Evolutionary conservation across 371 early-diverging fungal genomes (phyloP), one percentile per base, ranked within the genome.

Genomic region (Parasitella parasitica): DNA sequence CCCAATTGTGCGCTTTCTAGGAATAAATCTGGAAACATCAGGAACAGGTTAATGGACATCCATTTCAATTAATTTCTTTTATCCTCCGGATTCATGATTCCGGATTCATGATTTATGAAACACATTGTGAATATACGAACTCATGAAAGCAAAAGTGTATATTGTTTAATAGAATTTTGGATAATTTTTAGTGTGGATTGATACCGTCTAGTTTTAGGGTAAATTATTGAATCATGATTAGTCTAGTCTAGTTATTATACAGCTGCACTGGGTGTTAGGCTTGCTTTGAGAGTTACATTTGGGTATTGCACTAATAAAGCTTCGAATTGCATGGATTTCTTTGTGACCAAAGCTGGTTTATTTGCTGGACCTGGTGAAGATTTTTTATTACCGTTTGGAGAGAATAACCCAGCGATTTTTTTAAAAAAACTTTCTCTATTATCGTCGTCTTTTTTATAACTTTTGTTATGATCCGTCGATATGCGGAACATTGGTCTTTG

Each of bases 311-410:
- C 59, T 16, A 59, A 26, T 6, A 59, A 50, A 20, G 59, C 59
- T 59, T 59, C 51, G 12, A 59, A 59, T 50, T 50, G 38, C n/a
- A 59, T 24, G 4, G 59, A 59, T 18, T 59, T 59, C 18, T 50
- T n/a, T n/a, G 59, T 50, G 5, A 34, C 13, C 6, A 51, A n/a
- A 1, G 18, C 27, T 30, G 30, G 15, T 30, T 28, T 51, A 9
- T 46, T 41, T 57, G 20, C 46, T 0, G 13, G 20, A 22, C 22
- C 11, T 3, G 24, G 13, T 5, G 46, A 24, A 13, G 24, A 46
- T 24, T 46, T 46, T 11, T 22, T 24, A 46, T 24, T 46, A 6
- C 46, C 46, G 4, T 24, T 46, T 2, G 24, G 1, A 22, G 46
- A 13, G 13, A 46, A 24, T 24, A 46, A 22, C 11, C 8, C 12